Evolutionary conservation across 306 rosid species (phyloP).

Genomic region (Dalbergia cochinchinensis): DNA sequence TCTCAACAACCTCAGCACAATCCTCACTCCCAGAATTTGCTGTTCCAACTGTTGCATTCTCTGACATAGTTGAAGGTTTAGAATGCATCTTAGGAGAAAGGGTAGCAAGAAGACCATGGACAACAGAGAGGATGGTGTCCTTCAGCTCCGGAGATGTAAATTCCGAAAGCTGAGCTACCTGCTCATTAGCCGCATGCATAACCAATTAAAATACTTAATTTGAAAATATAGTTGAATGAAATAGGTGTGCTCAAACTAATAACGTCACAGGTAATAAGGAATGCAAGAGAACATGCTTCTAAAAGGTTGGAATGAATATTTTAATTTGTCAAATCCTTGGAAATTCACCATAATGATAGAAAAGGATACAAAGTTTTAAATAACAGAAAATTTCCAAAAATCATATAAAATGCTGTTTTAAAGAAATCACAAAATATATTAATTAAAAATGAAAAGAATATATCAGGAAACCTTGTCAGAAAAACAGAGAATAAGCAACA

Average conservation of each 20-base stretch:
- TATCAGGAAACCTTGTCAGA: background rate
- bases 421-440: constrained; percentile 19
- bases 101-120: constrained; percentile 95
- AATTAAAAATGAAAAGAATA: background rate
- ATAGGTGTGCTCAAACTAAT: constrained; percentile 3
- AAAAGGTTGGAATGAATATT: constrained; percentile 22
- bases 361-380: background rate
- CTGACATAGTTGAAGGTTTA: constrained; percentile 69
- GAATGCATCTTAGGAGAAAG: constrained; percentile 96
- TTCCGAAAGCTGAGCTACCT: constrained; percentile 96
- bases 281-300: constrained; percentile 8
- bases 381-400: background rate
- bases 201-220: constrained; percentile 27
- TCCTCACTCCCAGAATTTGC: constrained; percentile 67
- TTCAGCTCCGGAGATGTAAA: constrained; percentile 81
- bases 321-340: constrained; percentile 1
- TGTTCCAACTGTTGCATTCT: constrained; percentile 65
- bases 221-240: constrained; percentile 28
- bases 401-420: background rate
- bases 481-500: constrained; percentile 11
- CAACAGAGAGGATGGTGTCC: constrained; percentile 82
- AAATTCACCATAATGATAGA: constrained; percentile 32
- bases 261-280: constrained; percentile 22
- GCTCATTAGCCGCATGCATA: constrained; percentile 39
- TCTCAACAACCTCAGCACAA: constrained; percentile 84